Conservation (phyloP, 352 stramenopile species). For the Blastocystis sp. region DNA sequence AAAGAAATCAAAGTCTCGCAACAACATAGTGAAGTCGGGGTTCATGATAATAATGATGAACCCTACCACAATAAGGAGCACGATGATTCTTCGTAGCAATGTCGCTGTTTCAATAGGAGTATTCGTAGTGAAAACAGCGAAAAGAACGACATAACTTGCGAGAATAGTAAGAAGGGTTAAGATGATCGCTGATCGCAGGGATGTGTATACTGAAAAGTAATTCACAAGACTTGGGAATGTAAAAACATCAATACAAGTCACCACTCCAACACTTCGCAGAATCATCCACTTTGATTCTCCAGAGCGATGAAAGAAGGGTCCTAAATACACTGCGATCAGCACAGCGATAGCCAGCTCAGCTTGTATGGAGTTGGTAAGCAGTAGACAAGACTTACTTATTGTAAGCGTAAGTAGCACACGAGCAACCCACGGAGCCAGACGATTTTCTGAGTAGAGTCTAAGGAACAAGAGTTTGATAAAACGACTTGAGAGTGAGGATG, state of each 20-base stretch:
- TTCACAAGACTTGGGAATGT: neutral
- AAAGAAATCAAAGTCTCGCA: neutral
- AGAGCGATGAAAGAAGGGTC: neutral
- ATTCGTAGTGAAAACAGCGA: neutral
- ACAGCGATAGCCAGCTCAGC: neutral
- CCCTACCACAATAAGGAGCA: neutral
- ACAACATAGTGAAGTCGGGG: neutral
- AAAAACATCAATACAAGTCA: neutral
- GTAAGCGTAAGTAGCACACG: constrained; percentile 4
- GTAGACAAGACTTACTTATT: neutral
- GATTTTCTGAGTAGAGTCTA: neutral
- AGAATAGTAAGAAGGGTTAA: neutral
- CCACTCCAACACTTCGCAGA: neutral
- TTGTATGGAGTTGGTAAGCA: constrained; percentile 26
- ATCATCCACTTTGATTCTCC: neutral
- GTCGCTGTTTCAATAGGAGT: neutral
- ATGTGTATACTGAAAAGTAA: neutral
- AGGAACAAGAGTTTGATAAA: neutral
- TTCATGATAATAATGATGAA: neutral
- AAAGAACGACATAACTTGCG: neutral
- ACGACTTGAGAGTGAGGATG: neutral
- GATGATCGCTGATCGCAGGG: neutral
- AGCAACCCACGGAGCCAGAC: neutral
- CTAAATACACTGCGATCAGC: neutral
- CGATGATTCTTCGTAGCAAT: neutral